Evolutionary conservation across 768 basidiomycete species (phyloP).

Genomic region (Lactarius quietus): DNA sequence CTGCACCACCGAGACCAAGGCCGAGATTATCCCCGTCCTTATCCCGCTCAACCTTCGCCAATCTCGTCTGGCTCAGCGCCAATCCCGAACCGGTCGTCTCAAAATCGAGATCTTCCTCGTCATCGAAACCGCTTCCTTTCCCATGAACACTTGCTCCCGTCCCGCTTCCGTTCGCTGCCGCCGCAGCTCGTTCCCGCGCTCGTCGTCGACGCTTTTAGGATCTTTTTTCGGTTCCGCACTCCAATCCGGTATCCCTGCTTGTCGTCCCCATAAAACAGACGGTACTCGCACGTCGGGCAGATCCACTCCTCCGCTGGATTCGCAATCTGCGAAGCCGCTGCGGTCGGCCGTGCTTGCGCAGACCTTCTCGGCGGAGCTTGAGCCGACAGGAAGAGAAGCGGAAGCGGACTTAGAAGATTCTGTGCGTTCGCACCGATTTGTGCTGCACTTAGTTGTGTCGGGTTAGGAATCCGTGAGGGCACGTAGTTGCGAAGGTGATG

Average conservation of each 20-base stretch:
- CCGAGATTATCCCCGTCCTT: slow-evolving; percentile 14
- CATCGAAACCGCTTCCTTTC: slow-evolving; percentile 30
- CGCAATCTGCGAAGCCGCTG: slow-evolving; percentile 38
- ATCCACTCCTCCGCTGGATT: slow-evolving; percentile 86
- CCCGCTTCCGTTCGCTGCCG: slow-evolving; percentile 50
- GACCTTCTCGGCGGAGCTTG: slow-evolving; percentile 53
- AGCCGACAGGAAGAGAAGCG: slow-evolving; percentile 64
- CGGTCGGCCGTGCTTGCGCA: slow-evolving; percentile 29
- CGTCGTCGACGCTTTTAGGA: slow-evolving; percentile 64
- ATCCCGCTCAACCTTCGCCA: slow-evolving; percentile 20
- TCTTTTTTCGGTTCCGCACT: slow-evolving; percentile 71
- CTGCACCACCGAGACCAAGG: neutral
- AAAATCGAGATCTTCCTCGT: slow-evolving; percentile 24
- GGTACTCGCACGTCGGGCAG: slow-evolving; percentile 91
- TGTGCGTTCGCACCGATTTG: slow-evolving; percentile 43
- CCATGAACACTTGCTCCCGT: slow-evolving; percentile 34
- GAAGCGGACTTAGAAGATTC: slow-evolving; percentile 53
- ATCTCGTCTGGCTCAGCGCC: slow-evolving; percentile 23
- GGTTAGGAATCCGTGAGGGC: slow-evolving; percentile 68
- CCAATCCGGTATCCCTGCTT: slow-evolving; percentile 58
- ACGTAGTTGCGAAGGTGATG: slow-evolving; percentile 95
- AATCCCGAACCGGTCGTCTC: slow-evolving; percentile 15
- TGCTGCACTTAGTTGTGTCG: slow-evolving; percentile 37
- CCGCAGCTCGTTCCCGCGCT: slow-evolving; percentile 65
- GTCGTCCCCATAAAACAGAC: slow-evolving; percentile 89